A percentile compares a stretch with the other conserved stretches of the same genome.
These are phyloP conservation scores for Abelmoschus esculentus DNA, from an alignment of 345 rosid genomes.

Conservation along the genomic window DNA sequence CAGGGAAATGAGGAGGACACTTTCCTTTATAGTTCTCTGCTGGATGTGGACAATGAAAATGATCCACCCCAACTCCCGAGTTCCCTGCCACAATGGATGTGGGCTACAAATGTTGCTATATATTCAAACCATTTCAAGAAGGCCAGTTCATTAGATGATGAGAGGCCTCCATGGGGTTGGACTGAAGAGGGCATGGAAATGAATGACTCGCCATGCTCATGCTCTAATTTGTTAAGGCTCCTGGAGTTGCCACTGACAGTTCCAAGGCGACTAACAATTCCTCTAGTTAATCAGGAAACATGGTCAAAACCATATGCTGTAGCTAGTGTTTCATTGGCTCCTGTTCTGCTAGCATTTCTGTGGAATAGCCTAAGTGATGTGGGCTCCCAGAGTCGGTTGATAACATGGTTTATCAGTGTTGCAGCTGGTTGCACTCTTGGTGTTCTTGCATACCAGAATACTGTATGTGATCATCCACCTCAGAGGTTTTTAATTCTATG, in stretches of 20 bases:
- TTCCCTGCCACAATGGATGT: slow-evolving; percentile 73
- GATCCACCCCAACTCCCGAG: slow-evolving; percentile 26
- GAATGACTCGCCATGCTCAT: slow-evolving; percentile 22
- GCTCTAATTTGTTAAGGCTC: slow-evolving; percentile 36
- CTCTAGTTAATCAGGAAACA: slow-evolving; percentile 53
- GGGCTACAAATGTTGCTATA: slow-evolving; percentile 71
- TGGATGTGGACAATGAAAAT: slow-evolving; percentile 41
- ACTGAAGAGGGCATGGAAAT: slow-evolving; percentile 32
- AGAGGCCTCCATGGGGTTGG: slow-evolving; percentile 57
- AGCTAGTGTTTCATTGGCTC: slow-evolving; percentile 68
- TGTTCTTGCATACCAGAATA: slow-evolving; percentile 39
- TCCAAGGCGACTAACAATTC: slow-evolving; percentile 73
- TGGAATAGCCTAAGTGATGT: slow-evolving; percentile 53
- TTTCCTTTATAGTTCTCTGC: slow-evolving; percentile 36
- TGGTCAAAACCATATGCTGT: slow-evolving; percentile 84
- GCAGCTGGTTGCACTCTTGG: slow-evolving; percentile 51
- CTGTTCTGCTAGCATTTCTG: slow-evolving; percentile 51
- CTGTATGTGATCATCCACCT: slow-evolving; percentile 58
- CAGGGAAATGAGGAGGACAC: slow-evolving; percentile 37
- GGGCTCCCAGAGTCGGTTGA: slow-evolving; percentile 23
- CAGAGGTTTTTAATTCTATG: slow-evolving; percentile 54
- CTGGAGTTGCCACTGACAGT: slow-evolving; percentile 64
- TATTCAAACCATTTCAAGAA: slow-evolving; percentile 49
- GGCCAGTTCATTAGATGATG: slow-evolving; percentile 23
- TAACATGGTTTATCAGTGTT: slow-evolving; percentile 37